Evolutionary conservation across 805 yeast genomes (phyloP), one percentile per base, ranked within the genome.

Genomic region (Saccharomycopsis olivae): DNA sequence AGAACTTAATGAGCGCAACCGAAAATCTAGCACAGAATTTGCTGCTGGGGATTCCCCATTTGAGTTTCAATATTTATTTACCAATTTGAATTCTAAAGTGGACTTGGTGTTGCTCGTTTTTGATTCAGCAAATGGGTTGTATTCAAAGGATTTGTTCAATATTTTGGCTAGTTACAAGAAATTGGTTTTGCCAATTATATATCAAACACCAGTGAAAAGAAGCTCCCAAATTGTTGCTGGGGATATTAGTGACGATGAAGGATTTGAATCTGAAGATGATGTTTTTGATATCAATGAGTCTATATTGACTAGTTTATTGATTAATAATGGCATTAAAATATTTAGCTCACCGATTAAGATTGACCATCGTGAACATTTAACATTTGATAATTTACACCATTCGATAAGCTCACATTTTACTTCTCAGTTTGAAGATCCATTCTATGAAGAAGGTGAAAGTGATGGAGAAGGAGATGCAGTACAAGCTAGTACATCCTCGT

Each of bases 61-160:
- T n/a, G 29, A 18, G 11, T 38, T 44, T 9, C 43, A 36, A 18
- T 45, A 45, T 18, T 14, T 33, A 19, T 45, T 45, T 28, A 45
- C 48, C 9, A 45, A 45, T 28, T 37, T 45, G n/a, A 45, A 45
- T 35, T 27, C 41, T n/a, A 34, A 36, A 19, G 47, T 45, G 4
- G 47, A 45, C 24, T 33, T 41, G 25, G 27, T 45, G 3, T 19
- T 45, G 11, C 34, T 45, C 23, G 38, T 45, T n/a, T 45, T 42
- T 34, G 48, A 45, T 30, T 20, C 46, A 10, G 29, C 13, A 4
- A 45, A 43, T 35, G 48, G 46, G 10, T 27, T 45, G 15, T 45
- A 38, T 33, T 36, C 38, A 5, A 41, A 45, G 28, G 48, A 45
- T 18, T 29, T 45, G 4, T 43, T 42, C 28, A 37, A 36, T 21